Evolutionary conservation across 495 filamentous ascomycete genomes (phyloP).

Genomic region (Cetradonia linearis): DNA sequence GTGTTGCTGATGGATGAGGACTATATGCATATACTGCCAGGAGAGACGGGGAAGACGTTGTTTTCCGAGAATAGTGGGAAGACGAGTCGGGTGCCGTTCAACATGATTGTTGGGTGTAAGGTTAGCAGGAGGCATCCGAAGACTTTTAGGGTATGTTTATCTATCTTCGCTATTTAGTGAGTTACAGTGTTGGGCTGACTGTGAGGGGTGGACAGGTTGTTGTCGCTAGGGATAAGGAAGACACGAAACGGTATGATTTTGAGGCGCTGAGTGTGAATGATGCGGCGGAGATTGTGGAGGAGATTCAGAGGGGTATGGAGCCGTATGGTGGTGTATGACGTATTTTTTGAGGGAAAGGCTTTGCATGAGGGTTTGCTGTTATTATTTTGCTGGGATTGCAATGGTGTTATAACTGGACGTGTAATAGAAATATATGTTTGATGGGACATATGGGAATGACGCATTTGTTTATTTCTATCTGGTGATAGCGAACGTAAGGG

Average conservation of each 20-base stretch:
- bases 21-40: slow-evolving; percentile 89
- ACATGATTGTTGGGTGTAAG: slow-evolving; percentile 86
- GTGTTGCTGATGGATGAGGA: slow-evolving; percentile 87
- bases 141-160: slow-evolving; percentile 62
- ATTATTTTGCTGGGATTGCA: background rate
- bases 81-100: slow-evolving; percentile 84
- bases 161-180: background rate
- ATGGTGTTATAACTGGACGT: background rate
- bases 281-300: slow-evolving; percentile 80
- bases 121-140: slow-evolving; percentile 83
- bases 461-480: background rate
- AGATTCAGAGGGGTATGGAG: slow-evolving; percentile 59
- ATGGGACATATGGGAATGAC: background rate
- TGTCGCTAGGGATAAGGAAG: slow-evolving; percentile 72
- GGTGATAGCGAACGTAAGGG: background rate
- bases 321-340: slow-evolving; percentile 33
- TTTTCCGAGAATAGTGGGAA: slow-evolving; percentile 46
- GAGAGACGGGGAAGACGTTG: slow-evolving; percentile 44
- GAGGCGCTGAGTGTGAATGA: slow-evolving; percentile 70
- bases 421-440: background rate
- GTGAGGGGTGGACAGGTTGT: slow-evolving; percentile 43
- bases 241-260: slow-evolving; percentile 93
- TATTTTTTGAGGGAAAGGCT: no score
- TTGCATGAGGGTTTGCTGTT: no score
- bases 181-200: background rate